Base-by-base conservation (phyloP, 1,139 yeast species). In the Saccharomyces hybrid region DNA sequence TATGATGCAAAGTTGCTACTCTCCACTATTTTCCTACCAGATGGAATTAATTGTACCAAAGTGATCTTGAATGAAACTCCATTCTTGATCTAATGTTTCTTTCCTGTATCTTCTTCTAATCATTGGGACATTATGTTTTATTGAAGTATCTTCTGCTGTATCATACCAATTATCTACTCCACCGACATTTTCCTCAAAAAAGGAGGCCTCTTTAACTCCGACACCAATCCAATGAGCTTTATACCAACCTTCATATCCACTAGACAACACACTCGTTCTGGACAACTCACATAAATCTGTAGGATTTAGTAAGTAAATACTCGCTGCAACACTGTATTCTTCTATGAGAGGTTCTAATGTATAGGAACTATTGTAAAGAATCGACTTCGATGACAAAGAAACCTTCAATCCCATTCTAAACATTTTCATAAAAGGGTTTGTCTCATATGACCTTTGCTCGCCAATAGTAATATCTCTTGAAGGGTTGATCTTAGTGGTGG, bases 221-320 rank as follows among this genome's bases (percentile, higher is more conserved):
- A 66, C 59, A 29, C 99, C 98, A 38, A 89, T 73, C 99, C 99
- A 93, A 68, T 91, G 97, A 62, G 80, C 81, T 72, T 95, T 93
- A 66, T 93, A 79, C 47, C 76, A 76, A 53, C 83, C 80, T 69
- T 93, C 99, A 78, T 88, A 93, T 0, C 98, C 98, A 57, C 95
- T 84, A 72, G 90, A 96, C 48, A 79, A 71, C 2, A 66, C 68
- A 46, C 70, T 64, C 38, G 73, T 74, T 50, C 73, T 69, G 0
- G 78, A 74, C 50, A 75, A 61, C 64, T 83, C 89, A 62, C 87
- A 83, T 80, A 83, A 78, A 66, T 83, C 89, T 24, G 84, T 87
- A 41, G 83, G 78, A 4, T 84, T 81, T 38, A 83, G 70, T 59
- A 83, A 79, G 71, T 83, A 82, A 58, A 83, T 83, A 65, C 84